Base-by-base conservation (phyloP, 2,329 filamentous ascomycete species). In the Hypoxylon sp. region DNA sequence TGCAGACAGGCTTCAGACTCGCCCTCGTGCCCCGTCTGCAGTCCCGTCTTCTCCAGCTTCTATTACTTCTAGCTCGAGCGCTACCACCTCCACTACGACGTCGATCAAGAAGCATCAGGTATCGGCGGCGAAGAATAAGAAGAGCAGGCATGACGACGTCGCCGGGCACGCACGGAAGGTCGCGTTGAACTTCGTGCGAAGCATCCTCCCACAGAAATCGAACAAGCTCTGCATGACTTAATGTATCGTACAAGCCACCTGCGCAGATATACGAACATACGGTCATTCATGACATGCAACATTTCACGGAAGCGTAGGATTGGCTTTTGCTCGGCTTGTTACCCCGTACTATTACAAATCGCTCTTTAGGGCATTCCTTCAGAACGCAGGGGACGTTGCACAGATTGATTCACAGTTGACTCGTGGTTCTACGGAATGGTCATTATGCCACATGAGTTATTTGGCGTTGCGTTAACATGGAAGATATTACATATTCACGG, bases 31-130 rank as follows among this genome's bases (percentile, higher is more conserved):
- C 76, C 80, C 78, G 81, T 86, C 86, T 85, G 85, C 85, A 86
- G 87, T 85, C 87, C 87, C 87, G 87, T 89, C 86, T 83, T 82
- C 80, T 80, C 78, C 78, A 79, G 81, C 83, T 77, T 75, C 80
- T 75, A 79, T 77, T 59, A 74, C 71, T 70, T 75, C 72, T 60
- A 74, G 72, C 63, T 73, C 73, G 41, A 71, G 73, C 34, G 72
- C 72, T 69, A 72, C 75, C 51, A 67, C 71, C 46, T 59, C 68
- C 56, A 72, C 68, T 50, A 74, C 75, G 46, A 64, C 70, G 58
- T 71, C 74, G 66, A 74, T 73, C 63, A 68, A 73, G 67, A 73
- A 74, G 73, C 63, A 62, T 59, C 67, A 73, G 70, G 67, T 68
- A 48, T 69, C 70, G 68, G 71, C 69, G 68, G 69, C 69, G 50